These are phyloP conservation scores for Hymenoscyphus occultus DNA, from an alignment of 2,329 filamentous ascomycete genomes.

Conservation along the genomic window DNA sequence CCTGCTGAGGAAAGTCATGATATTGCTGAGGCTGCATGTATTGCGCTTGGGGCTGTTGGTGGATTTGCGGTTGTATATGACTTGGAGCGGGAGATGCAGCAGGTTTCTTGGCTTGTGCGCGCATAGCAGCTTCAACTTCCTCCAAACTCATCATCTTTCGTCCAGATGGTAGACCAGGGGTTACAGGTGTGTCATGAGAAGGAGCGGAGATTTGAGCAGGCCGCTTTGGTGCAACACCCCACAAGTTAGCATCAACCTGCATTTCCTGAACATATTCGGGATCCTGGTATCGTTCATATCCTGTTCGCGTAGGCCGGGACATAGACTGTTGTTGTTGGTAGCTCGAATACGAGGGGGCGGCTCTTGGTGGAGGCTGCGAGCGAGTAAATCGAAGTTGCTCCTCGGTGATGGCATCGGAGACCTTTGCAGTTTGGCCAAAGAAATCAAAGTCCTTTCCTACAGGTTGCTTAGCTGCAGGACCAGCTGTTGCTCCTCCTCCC, in stretches of 20 bases:
- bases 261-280: slow-evolving; percentile 83
- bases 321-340: slow-evolving; percentile 41
- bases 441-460: slow-evolving; percentile 97
- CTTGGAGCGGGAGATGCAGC: slow-evolving; percentile 30
- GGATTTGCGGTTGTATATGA: slow-evolving; percentile 30
- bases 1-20: slow-evolving; percentile 25
- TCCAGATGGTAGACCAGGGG: slow-evolving; percentile 38
- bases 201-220: slow-evolving; percentile 33
- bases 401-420: slow-evolving; percentile 81
- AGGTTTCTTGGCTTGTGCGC: slow-evolving; percentile 60
- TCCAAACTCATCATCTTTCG: slow-evolving; percentile 93
- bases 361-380: slow-evolving; percentile 59
- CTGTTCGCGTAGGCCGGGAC: slow-evolving; percentile 66
- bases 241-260: slow-evolving; percentile 88
- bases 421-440: slow-evolving; percentile 86
- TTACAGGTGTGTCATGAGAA: slow-evolving; percentile 29
- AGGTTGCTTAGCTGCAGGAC: slow-evolving; percentile 43
- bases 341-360: slow-evolving; percentile 40
- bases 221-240: slow-evolving; percentile 73
- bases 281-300: slow-evolving; percentile 89
- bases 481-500: slow-evolving; percentile 38
- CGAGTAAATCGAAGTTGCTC: slow-evolving; percentile 83
- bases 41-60: slow-evolving; percentile 32
- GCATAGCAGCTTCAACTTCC: slow-evolving; percentile 93
- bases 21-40: slow-evolving; percentile 17